Evolutionary conservation across 805 yeast species (phyloP).

Genomic region (Myxozyma geophila): DNA sequence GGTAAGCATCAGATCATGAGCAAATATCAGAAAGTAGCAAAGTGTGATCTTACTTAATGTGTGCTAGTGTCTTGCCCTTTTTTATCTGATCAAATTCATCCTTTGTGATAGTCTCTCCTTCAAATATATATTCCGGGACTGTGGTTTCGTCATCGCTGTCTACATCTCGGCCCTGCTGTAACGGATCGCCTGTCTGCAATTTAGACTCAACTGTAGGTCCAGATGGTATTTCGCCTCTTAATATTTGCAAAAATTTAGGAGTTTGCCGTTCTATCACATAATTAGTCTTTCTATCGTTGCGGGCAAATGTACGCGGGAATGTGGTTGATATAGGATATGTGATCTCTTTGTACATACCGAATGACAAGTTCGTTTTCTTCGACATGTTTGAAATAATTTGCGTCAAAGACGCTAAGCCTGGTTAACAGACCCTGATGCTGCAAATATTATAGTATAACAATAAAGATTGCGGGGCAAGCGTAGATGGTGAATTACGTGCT

Average conservation of each 20-base stretch:
- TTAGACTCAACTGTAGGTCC: constrained; percentile 24
- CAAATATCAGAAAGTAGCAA: not conserved
- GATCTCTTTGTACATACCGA: constrained; percentile 6
- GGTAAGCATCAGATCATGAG: not conserved
- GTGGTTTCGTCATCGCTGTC: constrained; percentile 18
- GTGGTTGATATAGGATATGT: not conserved
- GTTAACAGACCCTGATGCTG: too few relatives aligned
- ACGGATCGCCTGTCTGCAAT: not conserved
- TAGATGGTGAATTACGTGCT: too few relatives aligned
- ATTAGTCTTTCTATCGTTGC: too few relatives aligned
- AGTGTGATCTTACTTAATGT: constrained; percentile 20
- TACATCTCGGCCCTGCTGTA: not conserved
- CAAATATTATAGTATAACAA: too few relatives aligned
- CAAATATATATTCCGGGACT: constrained; percentile 27
- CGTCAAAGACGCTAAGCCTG: too few relatives aligned
- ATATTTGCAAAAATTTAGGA: constrained; percentile 27
- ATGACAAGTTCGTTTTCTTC: constrained; percentile 11
- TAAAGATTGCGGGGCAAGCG: too few relatives aligned
- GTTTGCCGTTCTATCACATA: constrained; percentile 15
- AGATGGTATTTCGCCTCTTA: constrained; percentile 28
- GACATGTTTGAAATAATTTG: constrained; percentile 5
- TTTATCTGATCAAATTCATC: constrained; percentile 29
- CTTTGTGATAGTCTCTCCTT: constrained; percentile 26
- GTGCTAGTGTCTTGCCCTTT: constrained; percentile 17
- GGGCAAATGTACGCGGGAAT: not conserved